Evolutionary conservation across 164 flowering plant genomes (phyloP), one percentile per base, ranked within the genome.

Genomic region (Warburgia ugandensis): DNA sequence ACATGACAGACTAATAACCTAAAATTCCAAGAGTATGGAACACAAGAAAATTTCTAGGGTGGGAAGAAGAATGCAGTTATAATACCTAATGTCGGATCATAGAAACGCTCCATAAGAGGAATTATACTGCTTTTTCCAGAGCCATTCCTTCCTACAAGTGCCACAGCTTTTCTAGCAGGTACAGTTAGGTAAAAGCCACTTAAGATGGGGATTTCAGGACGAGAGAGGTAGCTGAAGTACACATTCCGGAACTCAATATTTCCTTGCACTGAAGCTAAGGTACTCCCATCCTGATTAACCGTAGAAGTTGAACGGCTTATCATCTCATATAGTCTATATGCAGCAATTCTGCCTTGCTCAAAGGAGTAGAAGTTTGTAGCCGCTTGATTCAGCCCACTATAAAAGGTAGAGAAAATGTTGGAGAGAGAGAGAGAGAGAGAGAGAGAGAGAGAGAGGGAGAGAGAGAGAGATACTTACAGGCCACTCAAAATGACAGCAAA

Each of bases 331-430:
- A 91, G 84, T 68, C 96, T 83, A 67, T 79, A 91, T 4, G 98
- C 98, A 75, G 98, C 96, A 70, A 87, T 87, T 36, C 98, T 68
- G 27, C 98, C 98, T 78, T 91, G 98, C 67, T 91, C 98, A 72
- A 91, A 91, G 28, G 98, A 87, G 60, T 87, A 91, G 67, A 91
- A 91, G 73, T 91, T 91, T 53, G 98, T 91, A 40, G 98, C 98
- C 19, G 98, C 98, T 65, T 91, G 98, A 79, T 91, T 91, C 66
- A 91, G 65, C 36, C 98, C 98, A 52, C 98, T 91, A 39, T n/a
- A n/a, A 56, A 55, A 56, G 59, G 11, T 61, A 11, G 67, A 54
- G 31, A 44, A 12, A 43, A 4, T 5, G 35, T 12, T n/a, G n/a
- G n/a, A 25, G 11, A n/a, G 37, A 55, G 41, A 29, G n/a, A n/a